Evolutionary conservation across 257 asterid species (phyloP), one percentile per base, ranked within the genome.

Genomic region (Verbena officinalis): DNA sequence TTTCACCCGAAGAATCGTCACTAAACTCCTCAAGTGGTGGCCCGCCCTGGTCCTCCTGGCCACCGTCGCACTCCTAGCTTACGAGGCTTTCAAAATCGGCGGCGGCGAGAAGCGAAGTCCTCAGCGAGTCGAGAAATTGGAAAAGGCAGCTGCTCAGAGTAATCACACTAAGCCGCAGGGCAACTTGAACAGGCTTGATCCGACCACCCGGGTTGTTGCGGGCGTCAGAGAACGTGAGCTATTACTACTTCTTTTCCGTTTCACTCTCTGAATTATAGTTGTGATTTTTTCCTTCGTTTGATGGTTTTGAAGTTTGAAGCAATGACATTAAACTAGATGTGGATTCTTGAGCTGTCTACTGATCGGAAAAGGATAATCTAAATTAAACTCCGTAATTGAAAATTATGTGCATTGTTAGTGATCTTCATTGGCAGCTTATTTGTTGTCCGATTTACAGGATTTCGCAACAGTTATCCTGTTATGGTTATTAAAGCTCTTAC

Each of bases 201-300:
- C 90, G 34, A 66, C 64, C 16, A 87, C 95, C 34, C 80, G 79
- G 60, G 81, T 80, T 30, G 73, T 84, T 45, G 78, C 75, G 52
- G 99, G 99, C 65, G 85, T 86, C 54, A 83, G 95, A 77, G 80
- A 90, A 67, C 86, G 99, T 90, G 53, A 80, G 94, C 71, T 31
- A 4, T 58, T 7, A 7, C 49, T 44, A 15, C 31, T n/a, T 19
- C 42, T 31, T 51, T 27, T 62, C 43, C 15, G 33, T 45, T 67
- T 30, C 11, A 2, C 14, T 45, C 9, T 46, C 9, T 44, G 1
- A 30, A 2, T 38, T 19, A 5, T 5, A 10, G 27, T 48, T 55
- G 44, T 30, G n/a, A 15, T 45, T 27, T 27, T 27, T 2, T 27
- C 5, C 5, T 13, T 21, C 9, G 21, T 27, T 27, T 46, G 46